Conservation (phyloP, 352 stramenopile species). For the Globisporangium orthogonon region DNA sequence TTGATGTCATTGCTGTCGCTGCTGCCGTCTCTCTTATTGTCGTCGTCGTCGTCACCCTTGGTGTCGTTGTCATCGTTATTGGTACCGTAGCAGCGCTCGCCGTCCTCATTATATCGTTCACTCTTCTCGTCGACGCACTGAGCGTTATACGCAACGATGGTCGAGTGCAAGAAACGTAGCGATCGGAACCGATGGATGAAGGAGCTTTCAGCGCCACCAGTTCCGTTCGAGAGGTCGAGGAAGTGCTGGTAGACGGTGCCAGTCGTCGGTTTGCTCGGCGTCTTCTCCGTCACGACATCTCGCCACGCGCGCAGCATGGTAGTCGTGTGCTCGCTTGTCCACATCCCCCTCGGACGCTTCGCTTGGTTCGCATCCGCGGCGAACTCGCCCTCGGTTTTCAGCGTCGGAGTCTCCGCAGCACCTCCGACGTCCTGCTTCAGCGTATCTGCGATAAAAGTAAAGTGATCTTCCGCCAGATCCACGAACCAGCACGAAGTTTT, state of each 20-base stretch:
- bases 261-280: neutral
- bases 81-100: neutral
- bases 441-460: neutral
- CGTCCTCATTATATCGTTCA: neutral
- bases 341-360: neutral
- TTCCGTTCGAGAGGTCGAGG: neutral
- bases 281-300: neutral
- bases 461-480: neutral
- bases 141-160: neutral
- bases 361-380: neutral
- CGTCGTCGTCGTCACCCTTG: neutral
- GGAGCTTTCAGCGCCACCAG: neutral
- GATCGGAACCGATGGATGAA: slow-evolving; percentile 2
- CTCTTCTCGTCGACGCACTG: neutral
- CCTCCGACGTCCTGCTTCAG: neutral
- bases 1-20: neutral
- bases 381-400: neutral
- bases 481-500: slow-evolving; percentile 3
- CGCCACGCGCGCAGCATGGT: neutral
- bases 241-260: slow-evolving; percentile 1
- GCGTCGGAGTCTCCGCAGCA: neutral
- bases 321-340: neutral
- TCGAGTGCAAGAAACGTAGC: slow-evolving; percentile 1
- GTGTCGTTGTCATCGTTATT: neutral
- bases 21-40: neutral